Base-by-base conservation (phyloP, 2,329 filamentous ascomycete species). In the Fusarium sp. region DNA sequence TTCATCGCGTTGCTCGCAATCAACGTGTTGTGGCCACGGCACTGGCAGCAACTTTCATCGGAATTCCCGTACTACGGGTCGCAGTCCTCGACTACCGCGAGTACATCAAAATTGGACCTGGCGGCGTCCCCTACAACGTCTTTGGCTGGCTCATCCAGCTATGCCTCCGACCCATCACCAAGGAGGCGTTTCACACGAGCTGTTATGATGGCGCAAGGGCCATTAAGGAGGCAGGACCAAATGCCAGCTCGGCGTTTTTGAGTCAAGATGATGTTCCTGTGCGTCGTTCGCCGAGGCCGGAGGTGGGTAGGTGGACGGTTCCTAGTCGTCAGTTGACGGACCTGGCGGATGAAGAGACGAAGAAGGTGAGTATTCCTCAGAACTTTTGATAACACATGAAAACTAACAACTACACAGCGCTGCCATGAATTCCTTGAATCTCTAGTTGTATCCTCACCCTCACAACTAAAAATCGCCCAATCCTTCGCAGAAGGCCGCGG, bases 261-360 rank as follows among this genome's bases (percentile, higher is more conserved):
- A 66, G 42, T 5, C 58, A 72, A 7, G 8, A 22, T 24, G 57
- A 74, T 69, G 54, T 74, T 37, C 68, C 71, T 37, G 11, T 47
- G 47, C 71, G 71, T 20, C 24, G 64, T 29, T 62, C 45, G 11
- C 71, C 68, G n/a, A 65, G 64, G 50, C 71, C 71, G 0, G 47
- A 5, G 13, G 59, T 74, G 18, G 72, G 71, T 4, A 62, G 22
- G 5, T 74, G 71, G 71, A 69, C 72, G 47, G 71, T 60, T 29
- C 72, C 72, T 9, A 74, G 68, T 45, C 71, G 72, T 9, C 72
- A 74, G 37, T 24, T 74, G 24, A 72, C 64, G 6, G 72, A 69
- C 7, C 7, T 69, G 29, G 71, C 42, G 3, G 20, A 60, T 24
- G 57, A 66, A n/a, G 24, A 54, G 14, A 16, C 56, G 34, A 66